A percentile compares a stretch with the other conserved stretches of the same genome.
Conservation (phyloP, 108 stramenopile species). For the Nannochloropsis granulata region DNA sequence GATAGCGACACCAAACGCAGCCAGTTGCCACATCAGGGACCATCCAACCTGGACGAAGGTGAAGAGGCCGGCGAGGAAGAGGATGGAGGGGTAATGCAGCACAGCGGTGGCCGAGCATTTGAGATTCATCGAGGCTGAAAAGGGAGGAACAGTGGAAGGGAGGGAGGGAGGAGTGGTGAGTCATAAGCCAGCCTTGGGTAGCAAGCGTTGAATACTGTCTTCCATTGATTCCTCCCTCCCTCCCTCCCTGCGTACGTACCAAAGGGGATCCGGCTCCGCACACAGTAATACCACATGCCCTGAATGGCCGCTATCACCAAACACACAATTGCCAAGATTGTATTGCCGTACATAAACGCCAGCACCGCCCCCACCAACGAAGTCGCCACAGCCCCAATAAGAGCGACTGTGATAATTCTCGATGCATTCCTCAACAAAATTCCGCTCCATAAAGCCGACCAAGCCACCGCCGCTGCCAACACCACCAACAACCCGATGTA, state of each 20-base stretch:
- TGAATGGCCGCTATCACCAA: background rate
- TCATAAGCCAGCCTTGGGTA: too few relatives aligned
- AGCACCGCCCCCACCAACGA: background rate
- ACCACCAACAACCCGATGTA: background rate
- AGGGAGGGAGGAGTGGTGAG: too few relatives aligned
- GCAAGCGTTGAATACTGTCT: background rate
- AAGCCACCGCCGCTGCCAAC: background rate
- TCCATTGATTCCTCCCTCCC: background rate
- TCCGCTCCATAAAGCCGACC: background rate
- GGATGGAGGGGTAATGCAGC: background rate
- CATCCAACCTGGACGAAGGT: background rate
- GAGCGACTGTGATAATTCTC: background rate
- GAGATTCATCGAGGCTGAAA: background rate
- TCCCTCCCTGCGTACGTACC: background rate
- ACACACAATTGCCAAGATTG: background rate
- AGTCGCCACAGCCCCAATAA: background rate
- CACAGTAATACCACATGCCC: background rate
- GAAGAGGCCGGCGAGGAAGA: background rate
- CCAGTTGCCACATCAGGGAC: background rate
- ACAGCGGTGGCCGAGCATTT: background rate
- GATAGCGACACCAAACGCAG: background rate
- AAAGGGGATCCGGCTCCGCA: constrained; percentile 13
- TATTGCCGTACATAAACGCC: background rate
- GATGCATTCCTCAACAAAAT: background rate
- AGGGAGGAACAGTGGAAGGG: background rate